Conservation (phyloP, 768 basidiomycete species). For the Lanmaoa pseudosensibilis region DNA sequence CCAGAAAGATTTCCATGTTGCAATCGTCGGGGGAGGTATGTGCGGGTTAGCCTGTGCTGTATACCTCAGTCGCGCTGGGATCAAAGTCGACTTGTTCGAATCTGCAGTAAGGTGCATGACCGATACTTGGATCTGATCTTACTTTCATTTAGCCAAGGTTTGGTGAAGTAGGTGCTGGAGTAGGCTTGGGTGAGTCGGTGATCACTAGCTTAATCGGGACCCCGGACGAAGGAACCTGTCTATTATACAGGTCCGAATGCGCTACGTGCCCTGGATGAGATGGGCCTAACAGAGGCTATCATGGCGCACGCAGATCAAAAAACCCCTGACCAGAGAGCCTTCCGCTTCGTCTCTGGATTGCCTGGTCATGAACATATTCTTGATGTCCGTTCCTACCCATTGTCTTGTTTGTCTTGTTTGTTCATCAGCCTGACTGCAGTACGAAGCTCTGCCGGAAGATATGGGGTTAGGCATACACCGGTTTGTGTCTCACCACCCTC, state of each 20-base stretch:
- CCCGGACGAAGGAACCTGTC: background rate
- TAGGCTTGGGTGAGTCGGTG: conserved; percentile 43
- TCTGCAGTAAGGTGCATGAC: conserved; percentile 38
- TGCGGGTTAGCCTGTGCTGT: conserved; percentile 51
- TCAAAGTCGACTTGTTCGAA: conserved; percentile 53
- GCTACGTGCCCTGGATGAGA: conserved; percentile 41
- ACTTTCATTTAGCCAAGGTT: conserved; percentile 40
- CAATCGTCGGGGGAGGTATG: conserved; percentile 58
- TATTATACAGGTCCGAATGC: conserved; percentile 47
- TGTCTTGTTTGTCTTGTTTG: background rate
- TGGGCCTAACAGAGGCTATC: conserved; percentile 46
- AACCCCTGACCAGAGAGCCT: conserved; percentile 32
- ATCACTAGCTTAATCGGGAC: background rate
- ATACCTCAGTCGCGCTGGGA: conserved; percentile 41
- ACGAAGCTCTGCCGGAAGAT: conserved; percentile 35
- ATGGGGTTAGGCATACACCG: conserved; percentile 48
- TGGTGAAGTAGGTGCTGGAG: conserved; percentile 55
- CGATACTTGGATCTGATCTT: background rate
- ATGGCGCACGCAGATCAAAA: conserved; percentile 38
- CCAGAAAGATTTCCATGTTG: conserved; percentile 46
- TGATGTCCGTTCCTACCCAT: conserved; percentile 34
- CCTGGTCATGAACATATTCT: conserved; percentile 45
- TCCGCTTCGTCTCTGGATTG: conserved; percentile 44
- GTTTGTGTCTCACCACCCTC: conserved; percentile 22
- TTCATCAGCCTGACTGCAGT: conserved; percentile 24